Base-by-base conservation (phyloP, 176 grass and related monocot genomes). In the Dactylis glomerata region DNA sequence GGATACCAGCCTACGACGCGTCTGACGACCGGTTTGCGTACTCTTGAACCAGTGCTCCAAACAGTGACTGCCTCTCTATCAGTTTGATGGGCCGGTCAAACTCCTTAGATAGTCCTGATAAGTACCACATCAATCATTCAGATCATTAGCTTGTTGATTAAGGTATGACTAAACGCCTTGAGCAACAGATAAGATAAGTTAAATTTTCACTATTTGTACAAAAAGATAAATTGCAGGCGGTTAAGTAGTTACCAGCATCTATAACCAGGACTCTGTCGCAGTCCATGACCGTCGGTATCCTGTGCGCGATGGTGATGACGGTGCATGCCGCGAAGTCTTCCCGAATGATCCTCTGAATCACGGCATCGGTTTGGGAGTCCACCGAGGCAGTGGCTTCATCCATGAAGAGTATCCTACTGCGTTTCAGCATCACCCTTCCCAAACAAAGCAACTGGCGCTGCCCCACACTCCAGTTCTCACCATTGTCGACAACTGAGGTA, bases 401-500 rank as follows among this genome's bases (percentile, higher is more conserved):
- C 95, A 98, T 98, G 73, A 98, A 93, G 32, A 98, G 31, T 68
- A 98, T 91, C 19, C 87, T 89, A 85, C 92, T 93, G 49, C 30
- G 88, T 78, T 98, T 98, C 38, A 98, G 82, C 92, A 98, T 95
- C 22, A 98, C 95, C 22, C 95, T 83, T 0, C 95, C 95, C 32
- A 98, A 41, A 51, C 92, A 98, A 19, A 98, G 85, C 13, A 98
- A 87, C 50, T 98, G 95, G 30, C 95, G 85, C 64, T 98, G 92
- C 32, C 95, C 95, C n/a, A 98, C 89, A 45, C 95, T 98, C 95
- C 95, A 98, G 72, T 98, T 98, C 73, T 98, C 95, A 56, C 95
- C 95, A 4, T 93, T 92, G 80, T 95, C 92, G 22, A 90, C 92
- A 82, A 98, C 92, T 98, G 73, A 2, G 17, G 45, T 95, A 77